Conservation (phyloP, 768 basidiomycete genomes). For the Porpolomopsis calyptriformis region DNA sequence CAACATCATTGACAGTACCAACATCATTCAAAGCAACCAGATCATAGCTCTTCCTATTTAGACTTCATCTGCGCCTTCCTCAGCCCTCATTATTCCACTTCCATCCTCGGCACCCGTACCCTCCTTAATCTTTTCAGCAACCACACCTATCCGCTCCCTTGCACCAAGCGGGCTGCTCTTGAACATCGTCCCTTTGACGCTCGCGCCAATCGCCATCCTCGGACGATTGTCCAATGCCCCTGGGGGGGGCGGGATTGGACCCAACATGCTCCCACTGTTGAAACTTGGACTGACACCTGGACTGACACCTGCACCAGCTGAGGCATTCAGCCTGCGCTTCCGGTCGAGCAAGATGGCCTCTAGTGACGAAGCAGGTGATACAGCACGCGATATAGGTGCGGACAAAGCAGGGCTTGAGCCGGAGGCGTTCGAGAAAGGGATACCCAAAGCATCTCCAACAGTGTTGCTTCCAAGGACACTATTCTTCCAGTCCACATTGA, state of each 20-base stretch:
- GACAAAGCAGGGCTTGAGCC: conserved; percentile 6
- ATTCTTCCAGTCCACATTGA: too few species aligned
- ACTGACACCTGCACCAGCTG: conserved; percentile 3
- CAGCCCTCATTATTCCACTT: too few species aligned
- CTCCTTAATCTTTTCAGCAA: conserved; percentile 36
- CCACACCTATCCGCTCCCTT: conserved; percentile 30
- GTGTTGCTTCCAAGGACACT: not conserved
- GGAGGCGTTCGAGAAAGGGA: conserved; percentile 7
- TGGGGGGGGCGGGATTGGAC: too few species aligned
- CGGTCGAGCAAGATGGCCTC: conserved; percentile 61
- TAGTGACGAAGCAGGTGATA: conserved; percentile 45
- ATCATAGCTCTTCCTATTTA: too few species aligned
- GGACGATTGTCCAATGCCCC: too few species aligned
- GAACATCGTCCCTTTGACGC: conserved; percentile 46
- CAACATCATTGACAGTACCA: too few species aligned
- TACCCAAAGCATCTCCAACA: conserved; percentile 2
- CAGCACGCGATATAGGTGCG: conserved; percentile 21
- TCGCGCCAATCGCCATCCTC: conserved; percentile 1
- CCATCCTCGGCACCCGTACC: too few species aligned
- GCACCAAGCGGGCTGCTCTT: conserved; percentile 64
- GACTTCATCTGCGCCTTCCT: too few species aligned
- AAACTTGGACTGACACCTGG: too few species aligned
- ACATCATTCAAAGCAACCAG: too few species aligned
- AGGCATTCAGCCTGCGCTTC: conserved; percentile 38
- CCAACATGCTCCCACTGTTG: too few species aligned